phyloP scores from a whole-genome alignment of 495 filamentous ascomycete genomes.

The Entonaema liquescens region DNA sequence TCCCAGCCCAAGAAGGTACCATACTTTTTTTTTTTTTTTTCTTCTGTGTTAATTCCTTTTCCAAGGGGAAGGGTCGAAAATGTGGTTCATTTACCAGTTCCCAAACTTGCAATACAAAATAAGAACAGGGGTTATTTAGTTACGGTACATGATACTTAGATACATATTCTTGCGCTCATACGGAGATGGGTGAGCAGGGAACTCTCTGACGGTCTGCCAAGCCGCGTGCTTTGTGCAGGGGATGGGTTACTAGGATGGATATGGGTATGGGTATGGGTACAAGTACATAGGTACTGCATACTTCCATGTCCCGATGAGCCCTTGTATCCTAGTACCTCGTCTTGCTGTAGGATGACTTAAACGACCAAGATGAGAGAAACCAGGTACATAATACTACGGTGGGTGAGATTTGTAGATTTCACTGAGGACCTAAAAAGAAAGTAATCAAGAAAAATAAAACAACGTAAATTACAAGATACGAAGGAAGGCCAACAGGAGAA shows the following conservation, averaged over 20 bases:
- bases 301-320: slow-evolving; percentile 5
- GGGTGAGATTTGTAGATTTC: slow-evolving; percentile 1
- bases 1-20: slow-evolving; percentile 37
- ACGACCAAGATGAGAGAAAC: slow-evolving; percentile 13
- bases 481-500: slow-evolving; percentile 3
- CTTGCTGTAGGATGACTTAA: slow-evolving; percentile 13
- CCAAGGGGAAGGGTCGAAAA: slow-evolving; percentile 38
- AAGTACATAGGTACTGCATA: slow-evolving; percentile 18
- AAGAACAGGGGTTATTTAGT: slow-evolving; percentile 34
- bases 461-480: slow-evolving; percentile 1
- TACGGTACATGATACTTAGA: slow-evolving; percentile 20
- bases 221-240: slow-evolving; percentile 35
- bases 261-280: slow-evolving; percentile 27
- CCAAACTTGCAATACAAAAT: slow-evolving; percentile 37
- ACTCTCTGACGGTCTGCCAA: slow-evolving; percentile 35
- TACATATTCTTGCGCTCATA: slow-evolving; percentile 19
- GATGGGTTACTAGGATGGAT: background rate
- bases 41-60: slow-evolving; percentile 36
- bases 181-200: slow-evolving; percentile 19
- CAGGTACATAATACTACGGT: slow-evolving; percentile 11
- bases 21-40: slow-evolving; percentile 29
- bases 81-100: slow-evolving; percentile 44
- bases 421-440: background rate
- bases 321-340: slow-evolving; percentile 20
- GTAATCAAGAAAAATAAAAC: background rate